phyloP scores from a whole-genome alignment of 352 stramenopile genomes.

The Pythium rhizo-oryzae region DNA sequence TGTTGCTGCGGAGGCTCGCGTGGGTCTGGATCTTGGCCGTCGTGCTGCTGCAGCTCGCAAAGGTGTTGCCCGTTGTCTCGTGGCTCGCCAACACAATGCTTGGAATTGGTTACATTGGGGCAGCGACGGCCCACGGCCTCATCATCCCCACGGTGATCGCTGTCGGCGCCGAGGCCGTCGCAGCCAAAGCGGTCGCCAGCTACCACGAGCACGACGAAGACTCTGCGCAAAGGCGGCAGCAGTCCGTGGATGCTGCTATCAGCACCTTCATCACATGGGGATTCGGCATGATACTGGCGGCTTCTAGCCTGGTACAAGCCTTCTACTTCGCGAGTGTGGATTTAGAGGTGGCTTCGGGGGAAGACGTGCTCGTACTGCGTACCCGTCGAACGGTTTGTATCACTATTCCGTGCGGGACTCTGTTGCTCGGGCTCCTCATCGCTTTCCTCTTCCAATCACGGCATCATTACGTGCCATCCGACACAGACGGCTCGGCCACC shows the following conservation, averaged over 20 bases:
- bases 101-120: constrained; percentile 38
- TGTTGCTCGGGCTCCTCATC: constrained; percentile 42
- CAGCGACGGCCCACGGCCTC: constrained; percentile 50
- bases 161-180: constrained; percentile 37
- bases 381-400: constrained; percentile 42
- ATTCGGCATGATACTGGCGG: constrained; percentile 46
- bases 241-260: constrained; percentile 18
- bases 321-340: constrained; percentile 62
- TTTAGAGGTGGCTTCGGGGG: constrained; percentile 15
- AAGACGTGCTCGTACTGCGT: constrained; percentile 16
- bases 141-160: constrained; percentile 57
- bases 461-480: constrained; percentile 12
- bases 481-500: neutral
- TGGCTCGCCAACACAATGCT: constrained; percentile 40
- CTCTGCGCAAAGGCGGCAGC: constrained; percentile 4
- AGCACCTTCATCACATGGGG: constrained; percentile 38
- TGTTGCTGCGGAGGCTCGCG: constrained; percentile 41
- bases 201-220: constrained; percentile 3
- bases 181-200: constrained; percentile 16
- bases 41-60: constrained; percentile 45
- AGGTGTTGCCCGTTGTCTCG: constrained; percentile 29
- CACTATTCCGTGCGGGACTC: constrained; percentile 29
- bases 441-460: constrained; percentile 55
- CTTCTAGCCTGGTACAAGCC: constrained; percentile 49
- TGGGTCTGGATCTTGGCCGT: constrained; percentile 54